A percentile compares a stretch with the other conserved stretches of the same genome.
Evolutionary conservation across 441 rosid genomes (phyloP).

Genomic region (Populus hybrid): DNA sequence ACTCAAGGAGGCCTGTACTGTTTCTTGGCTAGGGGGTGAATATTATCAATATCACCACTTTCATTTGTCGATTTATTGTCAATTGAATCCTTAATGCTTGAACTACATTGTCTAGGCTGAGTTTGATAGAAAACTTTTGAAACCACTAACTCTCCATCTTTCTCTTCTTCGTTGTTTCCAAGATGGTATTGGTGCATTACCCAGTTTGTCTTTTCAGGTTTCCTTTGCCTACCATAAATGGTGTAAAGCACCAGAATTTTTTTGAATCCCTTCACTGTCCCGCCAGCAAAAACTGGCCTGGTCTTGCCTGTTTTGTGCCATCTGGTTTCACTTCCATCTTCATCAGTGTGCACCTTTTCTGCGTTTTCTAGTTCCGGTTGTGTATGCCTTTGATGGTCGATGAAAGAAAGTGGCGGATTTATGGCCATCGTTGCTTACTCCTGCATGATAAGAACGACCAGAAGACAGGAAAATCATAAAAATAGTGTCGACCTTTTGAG

Average conservation of each 20-base stretch:
- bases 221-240: slow-evolving; percentile 86
- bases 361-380: slow-evolving; percentile 91
- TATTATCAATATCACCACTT: slow-evolving; percentile 11
- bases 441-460: slow-evolving; percentile 29
- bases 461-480: background rate
- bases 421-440: slow-evolving; percentile 89
- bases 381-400: slow-evolving; percentile 96
- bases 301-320: slow-evolving; percentile 99
- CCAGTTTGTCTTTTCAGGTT: slow-evolving; percentile 97
- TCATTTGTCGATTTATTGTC: slow-evolving; percentile 13
- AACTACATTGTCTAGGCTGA: slow-evolving; percentile 85
- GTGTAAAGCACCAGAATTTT: slow-evolving; percentile 94
- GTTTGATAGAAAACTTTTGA: slow-evolving; percentile 96
- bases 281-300: slow-evolving; percentile 52
- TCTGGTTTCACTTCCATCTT: slow-evolving; percentile 83
- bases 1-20: slow-evolving; percentile 19
- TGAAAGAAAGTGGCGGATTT: slow-evolving; percentile 94
- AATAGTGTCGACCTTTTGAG: background rate
- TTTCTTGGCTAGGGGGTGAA: slow-evolving; percentile 11
- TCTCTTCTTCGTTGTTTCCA: slow-evolving; percentile 82
- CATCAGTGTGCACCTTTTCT: slow-evolving; percentile 82
- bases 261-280: slow-evolving; percentile 68
- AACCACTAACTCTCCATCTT: slow-evolving; percentile 79
- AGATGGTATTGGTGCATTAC: slow-evolving; percentile 98
- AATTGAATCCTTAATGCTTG: slow-evolving; percentile 25